Evolutionary conservation across 1,284 basidiomycete genomes (phyloP), one percentile per base, ranked within the genome.

Genomic region (Leccinum laetum): DNA sequence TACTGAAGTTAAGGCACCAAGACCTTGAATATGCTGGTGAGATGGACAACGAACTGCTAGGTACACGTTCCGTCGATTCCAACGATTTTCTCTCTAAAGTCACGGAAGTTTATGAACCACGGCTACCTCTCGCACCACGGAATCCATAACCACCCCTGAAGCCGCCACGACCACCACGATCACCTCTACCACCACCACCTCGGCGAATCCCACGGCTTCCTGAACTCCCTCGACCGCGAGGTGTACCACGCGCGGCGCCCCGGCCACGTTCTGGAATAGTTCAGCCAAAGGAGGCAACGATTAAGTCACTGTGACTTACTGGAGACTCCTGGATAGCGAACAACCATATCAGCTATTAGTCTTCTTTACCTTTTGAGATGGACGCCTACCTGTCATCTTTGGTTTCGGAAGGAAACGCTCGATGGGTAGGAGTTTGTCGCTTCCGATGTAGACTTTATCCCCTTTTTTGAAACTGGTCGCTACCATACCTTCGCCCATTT

Each of bases 361-460:
- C 37, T 56, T 58, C 61, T 61, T 61, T 65, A 32, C 7, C 2
- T 41, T 21, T 16, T 46, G 32, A 70, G 32, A 35, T 46, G 57
- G 29, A 41, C 61, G 49, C 84, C 66, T 73, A 90, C 91, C 90
- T 69, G 81, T 83, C 21, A 85, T 82, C 83, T 98, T 99, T 61
- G 98, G 97, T 83, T 97, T 99, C 4, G 98, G 98, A 70, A 99
- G 82, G 83, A 99, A 99, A 66, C 98, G 84, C 71, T 99, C 98
- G 68, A 99, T 91, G 8, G 98, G 98, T 58, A 99, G 82, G 55
- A 99, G 86, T 80, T 99, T 99, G 83, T 99, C 98, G 52, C 92
- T 91, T 56, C 88, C 94, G 73, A 99, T 99, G 79, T 93, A 99
- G 56, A 99, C 95, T 78, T 98, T 99, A 82, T 99, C 98, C 61